Percentiles rank a stretch among this genome's conserved stretches.
These are phyloP conservation scores for Cubamyces sp. DNA, from an alignment of 768 basidiomycete genomes.

Conservation along the genomic window DNA sequence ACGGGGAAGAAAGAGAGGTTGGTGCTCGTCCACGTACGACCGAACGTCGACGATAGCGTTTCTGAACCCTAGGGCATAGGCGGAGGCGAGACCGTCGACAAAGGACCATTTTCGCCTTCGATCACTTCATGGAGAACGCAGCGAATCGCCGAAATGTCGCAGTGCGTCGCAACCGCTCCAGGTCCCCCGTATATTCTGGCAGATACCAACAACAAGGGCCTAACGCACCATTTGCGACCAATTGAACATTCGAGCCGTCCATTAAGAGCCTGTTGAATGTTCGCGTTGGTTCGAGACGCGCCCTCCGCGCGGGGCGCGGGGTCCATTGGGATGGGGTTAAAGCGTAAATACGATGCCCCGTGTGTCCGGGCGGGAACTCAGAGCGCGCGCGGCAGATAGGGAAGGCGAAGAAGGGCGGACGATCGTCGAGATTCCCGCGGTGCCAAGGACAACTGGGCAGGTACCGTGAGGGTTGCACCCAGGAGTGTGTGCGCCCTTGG, in stretches of 20 bases:
- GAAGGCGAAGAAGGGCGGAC: not conserved
- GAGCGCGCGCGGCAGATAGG: not conserved
- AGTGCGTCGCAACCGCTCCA: too few species aligned
- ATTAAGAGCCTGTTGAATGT: not conserved
- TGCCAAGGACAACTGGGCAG: not conserved
- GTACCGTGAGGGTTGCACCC: not conserved
- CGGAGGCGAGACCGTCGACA: not conserved
- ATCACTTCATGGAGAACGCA: not conserved
- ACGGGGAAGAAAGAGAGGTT: too few species aligned
- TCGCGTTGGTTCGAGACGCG: conserved; percentile 17
- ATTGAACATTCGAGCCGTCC: not conserved
- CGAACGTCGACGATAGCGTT: too few species aligned
- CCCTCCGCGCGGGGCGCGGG: not conserved
- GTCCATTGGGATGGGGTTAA: conserved; percentile 19
- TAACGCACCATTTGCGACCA: not conserved
- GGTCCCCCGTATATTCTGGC: too few species aligned
- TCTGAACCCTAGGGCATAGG: too few species aligned
- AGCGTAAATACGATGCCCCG: conserved; percentile 19
- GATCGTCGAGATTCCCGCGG: conserved; percentile 11
- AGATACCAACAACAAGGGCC: not conserved
- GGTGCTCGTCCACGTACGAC: too few species aligned
- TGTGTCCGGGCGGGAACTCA: conserved; percentile 5
- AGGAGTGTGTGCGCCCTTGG: not conserved
- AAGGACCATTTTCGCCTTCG: not conserved
- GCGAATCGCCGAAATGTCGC: too few species aligned